Conservation (phyloP, 345 rosid genomes). For the Acer saccharum region DNA sequence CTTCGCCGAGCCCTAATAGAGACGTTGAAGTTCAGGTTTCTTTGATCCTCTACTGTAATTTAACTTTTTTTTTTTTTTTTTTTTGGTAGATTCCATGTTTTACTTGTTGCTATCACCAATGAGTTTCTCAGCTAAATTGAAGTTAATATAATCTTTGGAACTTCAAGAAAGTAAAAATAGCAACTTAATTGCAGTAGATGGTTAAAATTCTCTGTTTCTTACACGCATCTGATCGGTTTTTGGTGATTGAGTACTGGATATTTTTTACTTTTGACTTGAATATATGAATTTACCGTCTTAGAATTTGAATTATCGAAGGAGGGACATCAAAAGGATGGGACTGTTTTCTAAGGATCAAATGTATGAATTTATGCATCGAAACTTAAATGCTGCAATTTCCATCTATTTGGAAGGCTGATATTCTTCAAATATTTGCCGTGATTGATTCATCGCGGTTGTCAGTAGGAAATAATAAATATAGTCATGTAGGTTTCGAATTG, state of each 20-base stretch:
- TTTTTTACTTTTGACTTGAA: neutral
- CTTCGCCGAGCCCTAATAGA: slow-evolving; percentile 48
- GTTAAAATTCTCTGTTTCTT: neutral
- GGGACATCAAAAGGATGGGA: neutral
- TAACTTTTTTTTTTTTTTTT: neutral
- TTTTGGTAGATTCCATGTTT: neutral
- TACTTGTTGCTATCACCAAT: neutral
- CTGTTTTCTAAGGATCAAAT: no score
- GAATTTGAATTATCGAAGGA: neutral
- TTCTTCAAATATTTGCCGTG: neutral
- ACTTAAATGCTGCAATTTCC: neutral
- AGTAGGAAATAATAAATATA: no score
- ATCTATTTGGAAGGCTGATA: neutral
- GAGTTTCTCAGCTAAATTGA: neutral
- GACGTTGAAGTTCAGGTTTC: slow-evolving; percentile 62
- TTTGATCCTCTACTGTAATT: neutral
- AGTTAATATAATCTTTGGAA: neutral
- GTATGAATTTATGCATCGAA: neutral
- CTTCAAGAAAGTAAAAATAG: slow-evolving; percentile 6
- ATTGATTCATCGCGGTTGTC: neutral
- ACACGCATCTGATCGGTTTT: neutral
- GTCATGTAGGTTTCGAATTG: neutral
- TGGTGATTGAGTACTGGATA: neutral
- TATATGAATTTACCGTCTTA: neutral
- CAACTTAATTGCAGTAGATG: neutral